Percentiles rank a stretch among this genome's conserved stretches.
Conservation (phyloP, 495 filamentous ascomycete species). For the Trichoderma asperelloides region DNA sequence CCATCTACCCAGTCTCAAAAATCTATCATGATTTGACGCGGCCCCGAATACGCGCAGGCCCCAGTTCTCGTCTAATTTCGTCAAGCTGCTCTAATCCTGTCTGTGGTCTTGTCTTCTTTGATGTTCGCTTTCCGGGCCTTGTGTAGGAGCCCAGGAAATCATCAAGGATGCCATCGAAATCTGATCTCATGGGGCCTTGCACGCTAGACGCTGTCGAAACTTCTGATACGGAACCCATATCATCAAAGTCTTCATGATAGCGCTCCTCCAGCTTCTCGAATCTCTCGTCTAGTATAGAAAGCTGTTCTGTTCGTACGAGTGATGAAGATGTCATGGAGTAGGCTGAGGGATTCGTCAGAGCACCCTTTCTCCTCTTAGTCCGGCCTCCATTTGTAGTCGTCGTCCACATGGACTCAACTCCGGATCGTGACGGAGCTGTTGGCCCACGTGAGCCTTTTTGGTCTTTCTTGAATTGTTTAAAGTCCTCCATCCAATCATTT, state of each 20-base stretch:
- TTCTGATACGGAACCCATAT: conserved; percentile 36
- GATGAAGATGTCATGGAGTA: conserved; percentile 98
- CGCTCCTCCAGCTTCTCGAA: conserved; percentile 86
- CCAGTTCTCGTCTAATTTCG: conserved; percentile 74
- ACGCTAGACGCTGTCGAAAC: conserved; percentile 43
- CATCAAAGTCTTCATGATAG: conserved; percentile 69
- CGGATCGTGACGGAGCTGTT: conserved; percentile 41
- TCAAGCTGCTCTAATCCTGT: conserved; percentile 83
- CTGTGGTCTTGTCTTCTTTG: conserved; percentile 74
- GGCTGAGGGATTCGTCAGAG: conserved; percentile 74
- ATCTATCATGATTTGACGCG: conserved; percentile 2
- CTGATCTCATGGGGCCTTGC: conserved; percentile 48
- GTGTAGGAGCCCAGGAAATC: conserved; percentile 79
- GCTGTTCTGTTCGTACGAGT: conserved; percentile 79
- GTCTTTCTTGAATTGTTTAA: conserved; percentile 80
- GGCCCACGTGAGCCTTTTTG: conserved; percentile 39
- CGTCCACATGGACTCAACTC: conserved; percentile 66
- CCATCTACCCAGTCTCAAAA: background rate
- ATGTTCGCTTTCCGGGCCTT: conserved; percentile 66
- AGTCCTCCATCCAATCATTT: conserved; percentile 80
- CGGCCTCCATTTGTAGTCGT: conserved; percentile 65
- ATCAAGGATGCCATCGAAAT: conserved; percentile 86
- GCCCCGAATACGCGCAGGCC: conserved; percentile 48
- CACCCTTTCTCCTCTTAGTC: conserved; percentile 83
- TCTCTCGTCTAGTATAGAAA: conserved; percentile 73